These are phyloP conservation scores for Salvia hispanica DNA, from an alignment of 257 asterid genomes.

Conservation along the genomic window DNA sequence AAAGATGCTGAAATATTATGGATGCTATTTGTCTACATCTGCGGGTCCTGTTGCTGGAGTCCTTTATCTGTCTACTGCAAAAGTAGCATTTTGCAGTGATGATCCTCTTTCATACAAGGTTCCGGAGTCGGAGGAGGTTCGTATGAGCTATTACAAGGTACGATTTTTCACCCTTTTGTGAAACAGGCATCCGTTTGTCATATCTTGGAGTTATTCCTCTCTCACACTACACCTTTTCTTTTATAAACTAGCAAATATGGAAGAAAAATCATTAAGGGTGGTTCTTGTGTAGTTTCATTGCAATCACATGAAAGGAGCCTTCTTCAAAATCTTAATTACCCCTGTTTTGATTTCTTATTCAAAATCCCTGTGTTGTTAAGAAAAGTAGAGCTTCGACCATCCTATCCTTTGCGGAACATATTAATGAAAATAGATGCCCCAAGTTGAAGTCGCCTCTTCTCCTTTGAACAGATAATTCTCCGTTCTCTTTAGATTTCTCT, in stretches of 20 bases:
- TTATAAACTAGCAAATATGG: constrained; percentile 6
- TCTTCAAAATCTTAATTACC: neutral
- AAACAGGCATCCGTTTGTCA: constrained; percentile 3
- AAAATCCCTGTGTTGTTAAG: no score
- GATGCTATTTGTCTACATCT: constrained; percentile 91
- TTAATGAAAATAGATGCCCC: no score
- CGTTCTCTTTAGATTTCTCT: neutral
- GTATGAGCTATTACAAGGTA: constrained; percentile 93
- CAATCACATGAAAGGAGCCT: constrained; percentile 15
- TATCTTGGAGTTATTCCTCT: neutral
- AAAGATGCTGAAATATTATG: constrained; percentile 68
- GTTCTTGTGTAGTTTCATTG: constrained; percentile 7
- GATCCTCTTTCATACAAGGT: constrained; percentile 79
- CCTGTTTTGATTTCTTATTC: neutral
- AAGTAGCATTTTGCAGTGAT: constrained; percentile 90
- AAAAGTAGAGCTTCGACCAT: no score
- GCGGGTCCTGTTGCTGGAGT: constrained; percentile 92
- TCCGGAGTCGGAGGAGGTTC: constrained; percentile 61
- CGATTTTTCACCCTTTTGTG: neutral
- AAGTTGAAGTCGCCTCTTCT: no score
- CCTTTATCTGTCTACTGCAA: constrained; percentile 73
- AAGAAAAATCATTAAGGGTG: constrained; percentile 16
- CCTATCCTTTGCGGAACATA: no score
- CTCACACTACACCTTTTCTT: neutral
- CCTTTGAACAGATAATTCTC: no score